Evolutionary conservation across 2,329 filamentous ascomycete genomes (phyloP).

Genomic region (Microascus cirrosus): DNA sequence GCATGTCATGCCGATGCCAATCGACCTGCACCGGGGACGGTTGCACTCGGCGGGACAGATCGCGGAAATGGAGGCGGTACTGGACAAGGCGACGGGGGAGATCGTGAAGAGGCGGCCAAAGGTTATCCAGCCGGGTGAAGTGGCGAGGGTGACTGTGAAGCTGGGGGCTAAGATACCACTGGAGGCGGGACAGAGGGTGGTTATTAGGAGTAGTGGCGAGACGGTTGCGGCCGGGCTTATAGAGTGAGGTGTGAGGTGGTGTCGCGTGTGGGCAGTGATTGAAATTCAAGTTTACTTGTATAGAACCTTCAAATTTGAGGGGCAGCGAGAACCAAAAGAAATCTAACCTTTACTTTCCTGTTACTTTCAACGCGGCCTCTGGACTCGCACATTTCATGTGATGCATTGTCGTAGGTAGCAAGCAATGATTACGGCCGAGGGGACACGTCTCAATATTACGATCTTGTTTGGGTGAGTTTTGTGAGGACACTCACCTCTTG

Average conservation of each 20-base stretch:
- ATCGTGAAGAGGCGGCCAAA: slow-evolving; percentile 73
- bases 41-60: slow-evolving; percentile 71
- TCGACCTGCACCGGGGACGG: slow-evolving; percentile 81
- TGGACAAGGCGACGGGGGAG: slow-evolving; percentile 73
- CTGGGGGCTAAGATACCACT: slow-evolving; percentile 65
- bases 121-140: slow-evolving; percentile 66
- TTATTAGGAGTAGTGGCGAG: slow-evolving; percentile 67
- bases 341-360: too few relatives aligned
- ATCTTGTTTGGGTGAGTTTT: too few relatives aligned
- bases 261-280: neutral
- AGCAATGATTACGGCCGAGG: too few relatives aligned
- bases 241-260: slow-evolving; percentile 31
- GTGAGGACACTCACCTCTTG: too few relatives aligned
- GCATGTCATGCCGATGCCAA: slow-evolving; percentile 73
- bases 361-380: too few relatives aligned
- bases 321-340: neutral
- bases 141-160: slow-evolving; percentile 69
- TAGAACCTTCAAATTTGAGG: neutral
- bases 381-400: too few relatives aligned
- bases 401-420: too few relatives aligned
- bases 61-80: slow-evolving; percentile 54
- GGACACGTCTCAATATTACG: too few relatives aligned
- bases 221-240: slow-evolving; percentile 83
- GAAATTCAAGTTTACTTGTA: neutral
- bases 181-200: slow-evolving; percentile 68